Percentiles rank a stretch among this genome's conserved stretches.
Evolutionary conservation across 1,284 basidiomycete species (phyloP).

Genomic region (Xerocomus minutiporus): DNA sequence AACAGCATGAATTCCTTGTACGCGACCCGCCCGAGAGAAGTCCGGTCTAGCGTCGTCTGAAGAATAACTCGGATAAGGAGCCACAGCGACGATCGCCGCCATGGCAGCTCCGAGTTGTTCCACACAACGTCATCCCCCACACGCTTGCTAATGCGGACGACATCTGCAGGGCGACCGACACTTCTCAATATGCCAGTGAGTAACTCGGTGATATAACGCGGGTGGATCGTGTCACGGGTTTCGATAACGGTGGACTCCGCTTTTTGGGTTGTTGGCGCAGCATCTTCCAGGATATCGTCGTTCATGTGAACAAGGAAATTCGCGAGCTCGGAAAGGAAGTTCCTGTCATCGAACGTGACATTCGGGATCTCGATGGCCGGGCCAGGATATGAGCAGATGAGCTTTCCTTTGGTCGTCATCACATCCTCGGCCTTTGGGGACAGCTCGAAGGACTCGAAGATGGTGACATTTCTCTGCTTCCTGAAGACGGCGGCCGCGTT

Average conservation of each 20-base stretch:
- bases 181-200: neutral
- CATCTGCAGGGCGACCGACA: neutral
- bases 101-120: neutral
- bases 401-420: constrained; percentile 32
- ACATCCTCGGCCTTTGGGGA: constrained; percentile 21
- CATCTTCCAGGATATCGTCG: constrained; percentile 1
- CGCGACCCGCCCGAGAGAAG: constrained; percentile 1
- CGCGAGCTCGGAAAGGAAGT: constrained; percentile 25
- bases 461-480: constrained; percentile 14
- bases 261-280: neutral
- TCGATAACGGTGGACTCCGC: neutral
- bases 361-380: constrained; percentile 29
- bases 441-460: constrained; percentile 37
- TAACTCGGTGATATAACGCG: neutral
- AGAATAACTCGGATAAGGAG: neutral
- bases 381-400: constrained; percentile 35
- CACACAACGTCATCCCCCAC: neutral
- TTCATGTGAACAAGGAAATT: constrained; percentile 31
- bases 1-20: constrained; percentile 50
- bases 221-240: neutral
- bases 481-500: constrained; percentile 37
- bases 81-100: neutral
- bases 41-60: neutral
- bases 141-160: neutral
- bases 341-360: constrained; percentile 13